phyloP scores from a whole-genome alignment of 352 stramenopile species.

The Globisporangium parvum region DNA sequence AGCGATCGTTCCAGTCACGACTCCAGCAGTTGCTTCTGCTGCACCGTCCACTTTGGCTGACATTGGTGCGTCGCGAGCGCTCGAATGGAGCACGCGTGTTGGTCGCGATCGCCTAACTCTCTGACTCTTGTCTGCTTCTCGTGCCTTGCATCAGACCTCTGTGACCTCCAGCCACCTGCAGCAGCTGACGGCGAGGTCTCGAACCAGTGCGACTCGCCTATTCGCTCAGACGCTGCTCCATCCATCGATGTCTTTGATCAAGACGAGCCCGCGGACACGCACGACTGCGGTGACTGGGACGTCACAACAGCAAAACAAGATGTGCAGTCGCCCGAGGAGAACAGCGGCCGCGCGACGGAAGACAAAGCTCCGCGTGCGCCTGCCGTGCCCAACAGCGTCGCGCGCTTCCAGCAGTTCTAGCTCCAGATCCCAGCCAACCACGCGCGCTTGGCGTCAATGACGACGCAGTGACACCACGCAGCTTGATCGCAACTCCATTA shows the following conservation, averaged over 20 bases:
- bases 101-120: background rate
- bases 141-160: conserved; percentile 1
- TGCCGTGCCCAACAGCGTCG: conserved; percentile 19
- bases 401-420: conserved; percentile 42
- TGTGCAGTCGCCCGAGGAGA: conserved; percentile 17
- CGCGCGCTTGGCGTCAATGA: conserved; percentile 7
- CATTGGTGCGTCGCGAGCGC: conserved; percentile 4
- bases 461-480: too few relatives aligned
- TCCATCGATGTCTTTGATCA: background rate
- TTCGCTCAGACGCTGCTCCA: background rate
- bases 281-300: conserved; percentile 8
- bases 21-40: background rate
- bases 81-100: too few relatives aligned
- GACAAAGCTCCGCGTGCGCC: conserved; percentile 5
- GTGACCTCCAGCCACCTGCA: conserved; percentile 23
- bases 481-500: too few relatives aligned
- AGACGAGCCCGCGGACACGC: background rate
- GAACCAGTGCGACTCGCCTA: conserved; percentile 47
- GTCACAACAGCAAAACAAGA: conserved; percentile 8
- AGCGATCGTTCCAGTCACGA: background rate
- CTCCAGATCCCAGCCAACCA: conserved; percentile 47
- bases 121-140: background rate
- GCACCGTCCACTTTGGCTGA: background rate
- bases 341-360: conserved; percentile 9
- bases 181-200: conserved; percentile 17